Base-by-base conservation (phyloP, 441 rosid species). In the Jatropha multifida region DNA sequence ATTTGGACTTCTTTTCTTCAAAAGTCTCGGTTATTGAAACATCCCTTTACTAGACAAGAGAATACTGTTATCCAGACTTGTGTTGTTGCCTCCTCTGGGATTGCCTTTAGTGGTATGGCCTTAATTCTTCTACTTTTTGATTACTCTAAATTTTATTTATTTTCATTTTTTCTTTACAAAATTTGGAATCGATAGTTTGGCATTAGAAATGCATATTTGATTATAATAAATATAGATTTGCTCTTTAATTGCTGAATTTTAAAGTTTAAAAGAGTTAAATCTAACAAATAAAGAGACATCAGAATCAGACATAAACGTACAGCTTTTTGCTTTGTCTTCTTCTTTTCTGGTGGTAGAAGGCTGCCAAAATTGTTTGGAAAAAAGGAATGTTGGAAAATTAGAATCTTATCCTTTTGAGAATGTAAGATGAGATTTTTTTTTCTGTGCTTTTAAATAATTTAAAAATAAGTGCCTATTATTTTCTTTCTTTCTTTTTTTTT, bases 1-100 rank as follows among this genome's bases (percentile, higher is more conserved):
- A 86, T 89, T 0, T 94, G 96, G 96, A 88, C 96, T 4, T 84
- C 85, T 77, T 48, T 92, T 65, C 84, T 92, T 15, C 73, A 76
- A 18, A 87, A 74, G 76, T 81, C 85, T 58, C 83, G 90, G 0
- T 60, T 81, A 37, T 73, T 91, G 70, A 85, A 72, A 60, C 90
- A 86, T 54, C 95, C 98, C 3, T 93, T 91, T 78, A 93, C 98
- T 32, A 83, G 98, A 38, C 97, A 93, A 69, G 94, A 91, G 83
- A 93, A 93, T 78, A 91, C 97, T 13, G 98, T 90, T 54, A 90
- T 93, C 26, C 98, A 93, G 87, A 90, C 98, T 12, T 93, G 97
- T 60, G 94, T 93, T 42, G 97, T 93, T 26, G 97, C 98, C 73
- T 88, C 97, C 81, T 86, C 97, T 20, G 98, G 98, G 81, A 94